These are phyloP conservation scores for Colletotrichum phormii DNA, from an alignment of 2,329 filamentous ascomycete species.

Conservation along the genomic window DNA sequence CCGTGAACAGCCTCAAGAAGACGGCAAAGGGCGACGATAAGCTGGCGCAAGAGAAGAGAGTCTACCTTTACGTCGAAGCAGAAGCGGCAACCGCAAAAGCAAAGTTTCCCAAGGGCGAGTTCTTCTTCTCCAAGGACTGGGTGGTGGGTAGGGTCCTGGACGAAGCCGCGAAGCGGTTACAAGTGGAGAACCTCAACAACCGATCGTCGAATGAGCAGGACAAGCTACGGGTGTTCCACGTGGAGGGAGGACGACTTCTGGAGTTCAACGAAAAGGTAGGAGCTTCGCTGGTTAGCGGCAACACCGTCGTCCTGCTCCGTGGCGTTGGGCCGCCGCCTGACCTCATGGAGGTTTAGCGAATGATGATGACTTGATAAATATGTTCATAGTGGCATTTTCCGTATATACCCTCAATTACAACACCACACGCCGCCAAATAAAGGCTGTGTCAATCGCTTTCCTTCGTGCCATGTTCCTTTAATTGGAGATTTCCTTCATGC, in stretches of 20 bases:
- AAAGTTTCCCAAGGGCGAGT: slow-evolving; percentile 84
- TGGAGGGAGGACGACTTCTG: slow-evolving; percentile 87
- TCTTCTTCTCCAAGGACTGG: slow-evolving; percentile 87
- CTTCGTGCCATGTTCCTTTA: not conserved
- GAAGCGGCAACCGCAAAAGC: slow-evolving; percentile 86
- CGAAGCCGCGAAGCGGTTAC: slow-evolving; percentile 79
- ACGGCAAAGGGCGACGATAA: slow-evolving; percentile 91
- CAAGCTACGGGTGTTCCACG: slow-evolving; percentile 88
- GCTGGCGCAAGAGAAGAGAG: slow-evolving; percentile 81
- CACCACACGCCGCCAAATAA: slow-evolving; percentile 10
- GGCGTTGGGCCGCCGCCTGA: slow-evolving; percentile 86
- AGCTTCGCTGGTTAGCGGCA: slow-evolving; percentile 78
- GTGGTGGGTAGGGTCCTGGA: slow-evolving; percentile 88
- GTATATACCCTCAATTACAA: slow-evolving; percentile 33
- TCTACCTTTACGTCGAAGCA: slow-evolving; percentile 92
- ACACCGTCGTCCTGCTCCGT: slow-evolving; percentile 88
- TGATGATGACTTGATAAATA: slow-evolving; percentile 27
- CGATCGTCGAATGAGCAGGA: slow-evolving; percentile 80
- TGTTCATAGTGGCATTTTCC: slow-evolving; percentile 26
- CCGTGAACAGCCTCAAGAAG: slow-evolving; percentile 84
- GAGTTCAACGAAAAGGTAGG: slow-evolving; percentile 92
- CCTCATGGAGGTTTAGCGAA: slow-evolving; percentile 66
- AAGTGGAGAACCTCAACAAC: slow-evolving; percentile 88
- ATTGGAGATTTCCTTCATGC: slow-evolving; percentile 25
- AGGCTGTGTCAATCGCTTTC: not conserved